Evolutionary conservation across 805 yeast species (phyloP).

Genomic region (Scheffersomyces ergatensis): DNA sequence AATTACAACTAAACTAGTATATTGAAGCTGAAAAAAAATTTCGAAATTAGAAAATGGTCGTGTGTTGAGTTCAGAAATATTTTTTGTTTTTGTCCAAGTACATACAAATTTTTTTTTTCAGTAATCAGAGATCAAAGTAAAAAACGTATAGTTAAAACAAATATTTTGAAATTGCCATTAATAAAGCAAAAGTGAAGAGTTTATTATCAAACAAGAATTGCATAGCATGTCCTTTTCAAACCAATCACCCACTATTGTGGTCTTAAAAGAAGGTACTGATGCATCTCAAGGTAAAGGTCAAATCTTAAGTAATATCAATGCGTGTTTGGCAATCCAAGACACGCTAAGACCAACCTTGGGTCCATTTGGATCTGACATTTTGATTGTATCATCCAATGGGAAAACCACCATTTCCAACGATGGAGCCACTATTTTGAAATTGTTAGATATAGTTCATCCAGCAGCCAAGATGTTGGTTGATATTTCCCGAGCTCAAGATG

Average conservation of each 20-base stretch:
- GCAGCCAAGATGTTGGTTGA: conserved; percentile 97
- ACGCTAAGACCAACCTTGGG: conserved; percentile 93
- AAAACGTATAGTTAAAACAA: too few species aligned
- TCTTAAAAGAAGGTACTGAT: conserved; percentile 96
- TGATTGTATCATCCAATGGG: conserved; percentile 80
- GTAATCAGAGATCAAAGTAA: too few species aligned
- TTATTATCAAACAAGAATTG: too few species aligned
- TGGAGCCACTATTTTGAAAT: conserved; percentile 92
- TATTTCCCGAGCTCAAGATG: conserved; percentile 94
- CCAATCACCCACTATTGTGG: conserved; percentile 97
- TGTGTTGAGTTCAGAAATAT: too few species aligned
- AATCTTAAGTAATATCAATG: conserved; percentile 91
- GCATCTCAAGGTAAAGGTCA: conserved; percentile 96
- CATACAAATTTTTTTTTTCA: too few species aligned
- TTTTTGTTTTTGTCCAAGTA: too few species aligned
- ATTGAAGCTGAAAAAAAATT: too few species aligned
- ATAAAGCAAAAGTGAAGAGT: too few species aligned
- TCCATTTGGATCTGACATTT: conserved; percentile 94
- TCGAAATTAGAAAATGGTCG: too few species aligned
- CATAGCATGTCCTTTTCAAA: conserved; percentile 89
- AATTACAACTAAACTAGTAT: too few species aligned
- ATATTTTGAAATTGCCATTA: too few species aligned
- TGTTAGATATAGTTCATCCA: conserved; percentile 95
- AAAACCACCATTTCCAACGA: conserved; percentile 95
- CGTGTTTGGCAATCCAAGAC: conserved; percentile 96